These are phyloP conservation scores for Cyclospora cayetanensis DNA, from an alignment of 169 alveolate species.

Conservation along the genomic window DNA sequence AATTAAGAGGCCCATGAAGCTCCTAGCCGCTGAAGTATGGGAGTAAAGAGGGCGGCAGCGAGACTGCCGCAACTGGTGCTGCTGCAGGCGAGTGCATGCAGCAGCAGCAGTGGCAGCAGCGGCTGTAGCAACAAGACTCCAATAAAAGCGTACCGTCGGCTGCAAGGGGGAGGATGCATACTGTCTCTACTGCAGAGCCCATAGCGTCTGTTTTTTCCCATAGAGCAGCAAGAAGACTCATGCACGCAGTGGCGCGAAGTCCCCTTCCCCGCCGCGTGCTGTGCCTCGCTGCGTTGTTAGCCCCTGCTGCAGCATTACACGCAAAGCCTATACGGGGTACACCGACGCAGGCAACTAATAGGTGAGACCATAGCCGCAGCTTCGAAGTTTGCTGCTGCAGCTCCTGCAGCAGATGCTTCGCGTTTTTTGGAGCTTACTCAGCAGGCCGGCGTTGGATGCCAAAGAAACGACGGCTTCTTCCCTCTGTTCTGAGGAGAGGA, in stretches of 20 bases:
- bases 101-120: not conserved
- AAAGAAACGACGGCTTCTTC: not conserved
- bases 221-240: constrained; percentile 27
- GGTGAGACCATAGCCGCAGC: not conserved
- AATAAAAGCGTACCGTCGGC: not conserved
- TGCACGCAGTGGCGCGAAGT: not conserved
- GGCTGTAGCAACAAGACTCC: not conserved
- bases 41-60: too few relatives aligned
- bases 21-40: too few relatives aligned
- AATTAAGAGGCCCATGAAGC: too few relatives aligned
- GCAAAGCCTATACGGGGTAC: not conserved
- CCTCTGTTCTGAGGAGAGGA: not conserved
- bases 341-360: not conserved
- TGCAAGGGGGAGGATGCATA: constrained; percentile 10
- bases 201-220: constrained; percentile 28
- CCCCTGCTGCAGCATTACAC: not conserved
- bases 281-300: not conserved
- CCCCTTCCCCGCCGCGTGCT: not conserved
- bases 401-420: not conserved
- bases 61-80: not conserved
- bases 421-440: not conserved
- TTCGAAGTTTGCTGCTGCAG: not conserved
- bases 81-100: not conserved
- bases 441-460: constrained; percentile 1
- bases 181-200: not conserved